phyloP scores from a whole-genome alignment of 768 basidiomycete genomes.

The Pleurotus djamor region DNA sequence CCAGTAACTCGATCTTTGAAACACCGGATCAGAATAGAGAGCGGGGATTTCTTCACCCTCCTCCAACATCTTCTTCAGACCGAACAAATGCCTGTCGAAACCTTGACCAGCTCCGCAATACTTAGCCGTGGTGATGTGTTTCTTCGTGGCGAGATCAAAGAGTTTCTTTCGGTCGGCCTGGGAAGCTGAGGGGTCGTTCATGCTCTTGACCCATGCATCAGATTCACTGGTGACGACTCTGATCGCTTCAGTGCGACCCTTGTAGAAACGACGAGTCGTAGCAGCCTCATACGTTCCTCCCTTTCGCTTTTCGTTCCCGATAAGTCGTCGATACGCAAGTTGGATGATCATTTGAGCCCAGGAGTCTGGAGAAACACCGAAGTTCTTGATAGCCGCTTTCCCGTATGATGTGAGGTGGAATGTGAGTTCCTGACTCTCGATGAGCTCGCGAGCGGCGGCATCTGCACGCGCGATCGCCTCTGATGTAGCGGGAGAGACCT shows the following conservation, averaged over 20 bases:
- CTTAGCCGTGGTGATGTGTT: conserved; percentile 65
- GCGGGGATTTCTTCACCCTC: conserved; percentile 64
- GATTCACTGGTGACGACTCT: conserved; percentile 77
- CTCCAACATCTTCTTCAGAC: conserved; percentile 66
- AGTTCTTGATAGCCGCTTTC: conserved; percentile 81
- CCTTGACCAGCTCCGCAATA: conserved; percentile 68
- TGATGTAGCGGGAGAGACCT: conserved; percentile 43
- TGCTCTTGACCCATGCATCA: conserved; percentile 73
- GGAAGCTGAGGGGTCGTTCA: conserved; percentile 51
- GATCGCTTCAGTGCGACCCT: conserved; percentile 94
- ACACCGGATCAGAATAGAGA: conserved; percentile 76
- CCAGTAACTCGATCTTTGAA: conserved; percentile 75
- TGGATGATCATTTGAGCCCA: conserved; percentile 95
- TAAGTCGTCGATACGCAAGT: conserved; percentile 78
- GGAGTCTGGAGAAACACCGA: conserved; percentile 89
- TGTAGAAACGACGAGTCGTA: conserved; percentile 82
- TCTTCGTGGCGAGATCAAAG: conserved; percentile 60
- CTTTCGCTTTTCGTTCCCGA: conserved; percentile 44
- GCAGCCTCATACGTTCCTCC: conserved; percentile 96
- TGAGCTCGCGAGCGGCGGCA: conserved; percentile 51
- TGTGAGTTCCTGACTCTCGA: conserved; percentile 59
- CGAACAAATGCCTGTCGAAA: conserved; percentile 86
- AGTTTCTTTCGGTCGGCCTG: conserved; percentile 44
- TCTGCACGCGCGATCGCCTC: conserved; percentile 59
- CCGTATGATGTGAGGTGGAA: conserved; percentile 76